Conservation (phyloP, 495 filamentous ascomycete genomes). For the Penicillium steckii region DNA sequence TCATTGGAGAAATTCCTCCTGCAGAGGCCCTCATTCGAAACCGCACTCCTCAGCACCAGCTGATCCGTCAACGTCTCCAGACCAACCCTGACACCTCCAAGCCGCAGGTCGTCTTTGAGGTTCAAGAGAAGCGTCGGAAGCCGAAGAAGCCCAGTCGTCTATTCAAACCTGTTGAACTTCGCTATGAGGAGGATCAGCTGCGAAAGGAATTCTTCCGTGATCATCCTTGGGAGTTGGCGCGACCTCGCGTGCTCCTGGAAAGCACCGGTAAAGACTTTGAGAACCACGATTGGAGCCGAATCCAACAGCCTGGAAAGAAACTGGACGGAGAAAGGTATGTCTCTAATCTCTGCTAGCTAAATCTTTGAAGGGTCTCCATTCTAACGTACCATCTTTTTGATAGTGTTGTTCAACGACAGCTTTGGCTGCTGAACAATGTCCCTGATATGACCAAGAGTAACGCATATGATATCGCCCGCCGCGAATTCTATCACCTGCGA, state of each 20-base stretch:
- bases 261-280: constrained; percentile 77
- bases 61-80: constrained; percentile 49
- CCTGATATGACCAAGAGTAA: constrained; percentile 55
- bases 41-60: constrained; percentile 64
- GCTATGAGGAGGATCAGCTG: constrained; percentile 83
- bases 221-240: constrained; percentile 95
- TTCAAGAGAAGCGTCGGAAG: constrained; percentile 38
- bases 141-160: constrained; percentile 67
- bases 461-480: constrained; percentile 86
- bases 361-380: background rate
- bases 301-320: constrained; percentile 74
- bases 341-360: background rate
- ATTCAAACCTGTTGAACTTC: constrained; percentile 75
- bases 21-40: constrained; percentile 71
- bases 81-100: constrained; percentile 30
- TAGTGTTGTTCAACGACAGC: constrained; percentile 91
- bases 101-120: constrained; percentile 40
- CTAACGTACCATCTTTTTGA: background rate
- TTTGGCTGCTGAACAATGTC: constrained; percentile 73
- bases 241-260: constrained; percentile 82
- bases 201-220: constrained; percentile 81
- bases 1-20: constrained; percentile 73
- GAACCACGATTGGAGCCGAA: constrained; percentile 75
- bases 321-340: constrained; percentile 84
- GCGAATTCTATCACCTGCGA: constrained; percentile 85